phyloP scores from a whole-genome alignment of 768 basidiomycete species.

The Amanita pseudoporphyria region DNA sequence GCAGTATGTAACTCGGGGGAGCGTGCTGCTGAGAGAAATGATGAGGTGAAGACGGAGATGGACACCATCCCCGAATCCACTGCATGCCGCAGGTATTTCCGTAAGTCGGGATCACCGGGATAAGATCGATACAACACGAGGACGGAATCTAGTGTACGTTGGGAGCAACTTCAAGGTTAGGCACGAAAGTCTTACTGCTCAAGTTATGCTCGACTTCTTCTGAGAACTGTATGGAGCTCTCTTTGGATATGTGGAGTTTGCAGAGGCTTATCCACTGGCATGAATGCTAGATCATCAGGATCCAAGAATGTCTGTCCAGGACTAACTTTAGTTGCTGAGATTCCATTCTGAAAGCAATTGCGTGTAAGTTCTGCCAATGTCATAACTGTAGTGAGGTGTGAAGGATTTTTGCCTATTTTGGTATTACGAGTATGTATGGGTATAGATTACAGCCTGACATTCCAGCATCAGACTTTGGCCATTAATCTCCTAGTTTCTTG shows the following conservation, averaged over 20 bases:
- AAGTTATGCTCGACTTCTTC: constrained; percentile 44
- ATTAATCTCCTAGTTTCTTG: constrained; percentile 86
- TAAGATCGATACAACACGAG: constrained; percentile 57
- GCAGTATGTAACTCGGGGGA: constrained; percentile 55
- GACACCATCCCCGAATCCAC: constrained; percentile 48
- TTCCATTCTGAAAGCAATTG: constrained; percentile 65
- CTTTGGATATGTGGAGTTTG: constrained; percentile 49
- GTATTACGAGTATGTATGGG: too few species aligned
- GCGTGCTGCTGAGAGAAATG: constrained; percentile 57
- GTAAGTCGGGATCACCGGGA: constrained; percentile 61
- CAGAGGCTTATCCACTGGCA: constrained; percentile 60
- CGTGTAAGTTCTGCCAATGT: constrained; percentile 60
- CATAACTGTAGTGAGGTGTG: constrained; percentile 26
- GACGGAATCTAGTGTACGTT: constrained; percentile 45
- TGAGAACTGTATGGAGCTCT: constrained; percentile 26
- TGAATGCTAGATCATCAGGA: constrained; percentile 5
- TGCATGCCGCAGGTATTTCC: constrained; percentile 53
- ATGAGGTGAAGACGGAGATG: constrained; percentile 48
- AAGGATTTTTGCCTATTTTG: background rate
- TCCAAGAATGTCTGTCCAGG: background rate
- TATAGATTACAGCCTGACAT: too few species aligned
- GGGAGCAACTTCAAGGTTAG: background rate
- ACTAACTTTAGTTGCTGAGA: constrained; percentile 50
- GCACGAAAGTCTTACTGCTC: constrained; percentile 39
- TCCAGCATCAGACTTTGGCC: constrained; percentile 55